Evolutionary conservation across 345 rosid species (phyloP).

Genomic region (Aquilaria yunnanensis): DNA sequence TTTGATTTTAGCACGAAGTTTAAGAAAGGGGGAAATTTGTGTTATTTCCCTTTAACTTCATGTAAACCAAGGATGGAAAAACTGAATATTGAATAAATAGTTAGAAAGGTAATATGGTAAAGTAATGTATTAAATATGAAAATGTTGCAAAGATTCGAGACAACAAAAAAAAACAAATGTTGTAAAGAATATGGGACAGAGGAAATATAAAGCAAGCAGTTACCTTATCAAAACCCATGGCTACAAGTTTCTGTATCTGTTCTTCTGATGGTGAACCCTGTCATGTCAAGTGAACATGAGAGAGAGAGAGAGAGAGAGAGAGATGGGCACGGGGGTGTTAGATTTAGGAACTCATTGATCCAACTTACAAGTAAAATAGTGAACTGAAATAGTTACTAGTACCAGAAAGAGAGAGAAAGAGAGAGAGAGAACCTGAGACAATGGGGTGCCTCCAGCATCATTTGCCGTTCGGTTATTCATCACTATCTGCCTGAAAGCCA

Average conservation of each 20-base stretch:
- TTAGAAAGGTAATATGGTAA: too few relatives aligned
- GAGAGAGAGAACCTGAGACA: constrained; percentile 33
- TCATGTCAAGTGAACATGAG: constrained; percentile 11
- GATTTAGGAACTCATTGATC: constrained; percentile 6
- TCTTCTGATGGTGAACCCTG: constrained; percentile 53
- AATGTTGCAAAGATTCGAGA: too few relatives aligned
- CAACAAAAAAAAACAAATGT: too few relatives aligned
- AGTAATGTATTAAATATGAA: too few relatives aligned
- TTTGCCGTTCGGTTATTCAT: constrained; percentile 26
- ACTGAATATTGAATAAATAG: too few relatives aligned
- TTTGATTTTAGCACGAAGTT: too few relatives aligned
- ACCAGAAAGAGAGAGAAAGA: constrained; percentile 1
- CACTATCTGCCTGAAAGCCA: constrained; percentile 26
- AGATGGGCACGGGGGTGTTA: too few relatives aligned
- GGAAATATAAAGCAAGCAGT: neutral
- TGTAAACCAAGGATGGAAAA: too few relatives aligned
- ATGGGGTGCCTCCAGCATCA: constrained; percentile 22
- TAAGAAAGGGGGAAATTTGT: too few relatives aligned
- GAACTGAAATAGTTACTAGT: neutral
- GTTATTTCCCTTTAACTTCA: too few relatives aligned
- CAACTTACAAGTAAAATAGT: neutral
- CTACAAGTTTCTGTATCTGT: constrained; percentile 70
- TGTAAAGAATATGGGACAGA: neutral
- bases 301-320: constrained; percentile 1
- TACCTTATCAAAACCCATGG: constrained; percentile 97